Base-by-base conservation (phyloP, 257 asterid genomes). In the Jasminum sambac region DNA sequence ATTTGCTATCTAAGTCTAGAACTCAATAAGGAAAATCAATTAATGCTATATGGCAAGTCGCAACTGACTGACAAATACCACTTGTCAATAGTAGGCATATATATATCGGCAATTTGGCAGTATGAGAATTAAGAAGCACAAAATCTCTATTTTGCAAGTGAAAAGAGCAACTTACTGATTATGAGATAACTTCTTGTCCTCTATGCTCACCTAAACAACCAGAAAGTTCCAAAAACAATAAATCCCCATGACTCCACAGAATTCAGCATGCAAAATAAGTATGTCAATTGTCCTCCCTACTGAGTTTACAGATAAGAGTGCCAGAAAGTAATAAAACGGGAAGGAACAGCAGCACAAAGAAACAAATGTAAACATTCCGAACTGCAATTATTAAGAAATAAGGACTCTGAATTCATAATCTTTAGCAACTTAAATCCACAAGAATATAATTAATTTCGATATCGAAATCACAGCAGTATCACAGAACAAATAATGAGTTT, bases 141-240 rank as follows among this genome's bases (percentile, higher is more conserved):
- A 57, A 24, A 55, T 38, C 55, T 69, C 66, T 36, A 36, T 55
- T 62, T 23, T 10, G 44, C 5, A n/a, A 6, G 43, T 5, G 63
- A 19, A 2, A 37, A 52, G 67, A 36, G 46, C 23, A 68, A 74
- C 84, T 79, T 80, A 83, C 85, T 83, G 58, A 64, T 72, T 14
- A 63, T 36, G 60, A 37, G 62, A 57, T 65, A 64, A 64, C 59
- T 62, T 65, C 71, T 64, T 46, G 75, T 10, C 23, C 74, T 59
- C 67, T 46, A 6, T 34, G 67, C 66, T 69, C 61, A 68, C 79
- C 78, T 71, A 74, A 25, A 40, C 41, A 60, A 58, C 66, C 72
- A 38, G 34, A 23, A 55, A 50, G 11, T 8, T 3, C n/a, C 36
- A 13, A 23, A 55, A 9, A 55, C 36, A 11, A 25, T 23, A 55